Evolutionary conservation across 148 eudicot genomes (phyloP).

Genomic region (Chenopodium album): DNA sequence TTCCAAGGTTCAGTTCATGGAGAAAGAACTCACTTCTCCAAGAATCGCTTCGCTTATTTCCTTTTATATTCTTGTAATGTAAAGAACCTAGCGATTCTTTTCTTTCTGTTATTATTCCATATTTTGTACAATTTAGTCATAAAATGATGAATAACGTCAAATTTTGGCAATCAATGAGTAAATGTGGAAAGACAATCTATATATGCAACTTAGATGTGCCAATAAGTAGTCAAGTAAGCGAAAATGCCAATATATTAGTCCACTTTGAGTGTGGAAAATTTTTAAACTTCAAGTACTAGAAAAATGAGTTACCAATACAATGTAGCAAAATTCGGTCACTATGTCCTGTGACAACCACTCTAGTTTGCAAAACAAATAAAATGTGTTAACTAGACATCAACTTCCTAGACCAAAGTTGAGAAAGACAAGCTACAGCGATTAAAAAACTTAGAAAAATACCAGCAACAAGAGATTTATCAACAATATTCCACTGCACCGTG

Average conservation of each 20-base stretch:
- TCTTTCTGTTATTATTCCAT: slow-evolving; percentile 9
- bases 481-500: slow-evolving; percentile 32
- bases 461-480: slow-evolving; percentile 56
- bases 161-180: slow-evolving; percentile 16
- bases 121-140: slow-evolving; percentile 26
- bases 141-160: slow-evolving; percentile 20
- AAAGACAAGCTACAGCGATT: slow-evolving; percentile 40
- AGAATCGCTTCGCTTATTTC: background rate
- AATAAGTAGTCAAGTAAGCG: background rate
- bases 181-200: background rate
- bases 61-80: slow-evolving; percentile 22
- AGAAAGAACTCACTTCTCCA: slow-evolving; percentile 18
- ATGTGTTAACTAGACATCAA: background rate
- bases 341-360: slow-evolving; percentile 2
- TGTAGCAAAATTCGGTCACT: slow-evolving; percentile 21
- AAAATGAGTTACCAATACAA: background rate
- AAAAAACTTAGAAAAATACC: slow-evolving; percentile 59
- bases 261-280: background rate
- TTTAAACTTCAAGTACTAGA: background rate
- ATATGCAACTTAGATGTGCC: background rate
- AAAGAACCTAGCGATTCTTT: slow-evolving; percentile 25
- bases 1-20: slow-evolving; percentile 16
- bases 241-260: background rate
- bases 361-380: slow-evolving; percentile 2
- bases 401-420: slow-evolving; percentile 31